These are phyloP conservation scores for Coemansia sp. DNA, from an alignment of 192 early-diverging fungal genomes.

Conservation along the genomic window DNA sequence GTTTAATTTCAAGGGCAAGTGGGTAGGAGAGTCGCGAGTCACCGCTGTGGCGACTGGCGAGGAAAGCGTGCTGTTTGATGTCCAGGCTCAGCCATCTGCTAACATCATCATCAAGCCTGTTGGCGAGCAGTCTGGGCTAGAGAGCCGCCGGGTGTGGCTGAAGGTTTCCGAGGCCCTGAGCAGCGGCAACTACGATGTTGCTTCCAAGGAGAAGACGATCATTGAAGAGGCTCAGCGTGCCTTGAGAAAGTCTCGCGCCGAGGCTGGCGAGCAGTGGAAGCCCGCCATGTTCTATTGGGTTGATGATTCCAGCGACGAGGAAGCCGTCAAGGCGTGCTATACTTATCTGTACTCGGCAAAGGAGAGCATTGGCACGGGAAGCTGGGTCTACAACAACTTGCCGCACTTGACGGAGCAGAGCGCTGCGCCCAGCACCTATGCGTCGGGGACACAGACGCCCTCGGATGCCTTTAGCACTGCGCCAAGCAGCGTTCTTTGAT, in stretches of 20 bases:
- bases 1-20: conserved; percentile 61
- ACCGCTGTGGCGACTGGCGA: conserved; percentile 55
- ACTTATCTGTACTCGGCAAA: conserved; percentile 41
- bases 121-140: conserved; percentile 60
- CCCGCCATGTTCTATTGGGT: conserved; percentile 55
- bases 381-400: conserved; percentile 46
- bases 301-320: conserved; percentile 37
- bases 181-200: conserved; percentile 64
- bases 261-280: conserved; percentile 55
- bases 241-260: conserved; percentile 60
- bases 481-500: conserved; percentile 32
- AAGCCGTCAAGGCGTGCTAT: conserved; percentile 36
- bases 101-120: conserved; percentile 59
- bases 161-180: conserved; percentile 66
- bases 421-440: conserved; percentile 4
- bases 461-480: conserved; percentile 52
- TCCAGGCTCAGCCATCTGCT: conserved; percentile 50
- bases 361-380: conserved; percentile 46
- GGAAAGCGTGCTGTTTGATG: conserved; percentile 60
- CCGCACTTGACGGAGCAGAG: conserved; percentile 14
- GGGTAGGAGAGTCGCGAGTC: conserved; percentile 64
- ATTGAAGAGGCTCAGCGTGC: conserved; percentile 69
- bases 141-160: conserved; percentile 71
- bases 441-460: conserved; percentile 44
- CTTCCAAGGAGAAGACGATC: conserved; percentile 66